Evolutionary conservation across 768 basidiomycete species (phyloP), one percentile per base, ranked within the genome.

Genomic region (Cantharellus anzutake): DNA sequence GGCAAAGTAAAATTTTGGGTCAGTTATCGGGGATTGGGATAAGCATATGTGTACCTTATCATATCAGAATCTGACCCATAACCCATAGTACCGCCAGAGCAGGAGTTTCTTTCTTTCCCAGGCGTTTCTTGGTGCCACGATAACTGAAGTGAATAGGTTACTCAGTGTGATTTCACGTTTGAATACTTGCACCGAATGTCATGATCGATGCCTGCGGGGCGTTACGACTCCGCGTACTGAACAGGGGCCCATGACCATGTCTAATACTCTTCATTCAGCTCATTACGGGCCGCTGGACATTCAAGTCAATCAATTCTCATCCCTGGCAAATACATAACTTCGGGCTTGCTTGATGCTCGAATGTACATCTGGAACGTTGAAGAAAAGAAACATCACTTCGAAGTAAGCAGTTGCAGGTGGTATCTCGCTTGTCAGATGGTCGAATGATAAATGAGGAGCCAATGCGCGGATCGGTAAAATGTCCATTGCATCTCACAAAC

Each of bases 291-390:
- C 80, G 81, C 60, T 97, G 94, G 94, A 78, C 85, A 4, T 80
- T 0, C 82, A 88, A 29, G 20, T 29, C 20, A 38, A 78, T 97
- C 62, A 78, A 83, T 64, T 80, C 86, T 5, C 75, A 97, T 16
- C 73, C 79, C 1, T 92, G 86, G 82, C 4, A 75, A 76, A 62
- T 81, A 92, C 66, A 78, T 86, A 63, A 91, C 82, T 5, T 91
- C 90, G 3, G 91, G 84, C 5, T 88, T 89, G 20, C 76, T 94
- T n/a, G 94, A 98, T 68, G 92, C 92, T 39, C 80, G 89, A 64
- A 80, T 94, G 3, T 96, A 91, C 66, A 72, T 97, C 35, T 97
- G 87, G 81, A 82, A 83, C 63, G 80, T 89, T 5, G 66, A 68
- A 56, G 69, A 70, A 66, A 69, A 81, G 77, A 70, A 86, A 85